Evolutionary conservation across 2,329 filamentous ascomycete genomes (phyloP), one percentile per base, ranked within the genome.

Genomic region (Rugonectria rugulosa): DNA sequence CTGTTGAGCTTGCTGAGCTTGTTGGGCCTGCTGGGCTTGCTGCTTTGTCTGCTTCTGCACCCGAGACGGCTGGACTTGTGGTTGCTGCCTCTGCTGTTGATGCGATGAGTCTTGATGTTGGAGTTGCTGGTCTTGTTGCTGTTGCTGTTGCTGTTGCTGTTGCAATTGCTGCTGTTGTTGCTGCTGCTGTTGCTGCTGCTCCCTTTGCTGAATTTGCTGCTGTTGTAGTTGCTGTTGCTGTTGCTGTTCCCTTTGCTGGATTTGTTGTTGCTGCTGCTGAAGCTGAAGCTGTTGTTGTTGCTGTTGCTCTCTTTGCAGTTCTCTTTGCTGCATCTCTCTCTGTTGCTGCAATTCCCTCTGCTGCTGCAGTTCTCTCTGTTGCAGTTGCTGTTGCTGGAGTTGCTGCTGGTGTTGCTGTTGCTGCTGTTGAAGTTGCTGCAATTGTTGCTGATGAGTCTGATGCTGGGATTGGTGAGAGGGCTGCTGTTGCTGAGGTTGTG

Each of bases 101-200:
- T 67, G 70, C 26, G 72, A 73, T 19, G 70, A 65, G 12, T 70
- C 65, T 15, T 66, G 71, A 2, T 70, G 68, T 34, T 67, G 68
- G 17, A 68, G 68, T 5, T 70, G 69, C 6, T 69, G 69, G n/a
- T 65, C 59, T 9, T 67, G 66, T 10, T 67, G 65, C 4, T 64
- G 64, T 26, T 65, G 67, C 12, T 66, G 63, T 21, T 65, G 60
- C 17, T 65, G 63, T 24, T 65, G 66, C 21, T 65, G 61, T 17
- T 65, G 63, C 15, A 63, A 67, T n/a, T 72, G 68, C 9, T 68
- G 37, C 20, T 67, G 64, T 5, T 55, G 56, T 49, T 61, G 59
- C 11, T 57, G 49, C 21, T 69, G 64, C 17, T 59, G 56, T 50
- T 66, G 66, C 3, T 44, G 32, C 29, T 56, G 60, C 2, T 24